Evolutionary conservation across 2,329 filamentous ascomycete species (phyloP).

Genomic region (Periconia sp.): DNA sequence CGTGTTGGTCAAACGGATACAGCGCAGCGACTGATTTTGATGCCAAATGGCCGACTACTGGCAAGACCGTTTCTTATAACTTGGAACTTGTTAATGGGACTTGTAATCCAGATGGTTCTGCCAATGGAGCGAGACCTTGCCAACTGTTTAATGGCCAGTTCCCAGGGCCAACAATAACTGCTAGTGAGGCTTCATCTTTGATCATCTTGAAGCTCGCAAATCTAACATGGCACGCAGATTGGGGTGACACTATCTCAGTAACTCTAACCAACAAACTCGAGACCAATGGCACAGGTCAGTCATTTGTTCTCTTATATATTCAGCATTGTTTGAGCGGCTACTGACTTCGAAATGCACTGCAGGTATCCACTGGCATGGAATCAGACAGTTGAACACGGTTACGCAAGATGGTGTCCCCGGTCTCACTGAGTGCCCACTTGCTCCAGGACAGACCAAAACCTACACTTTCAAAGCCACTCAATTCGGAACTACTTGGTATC

Average conservation of each 20-base stretch:
- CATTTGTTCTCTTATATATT: not conserved
- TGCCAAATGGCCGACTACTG: conserved; percentile 40
- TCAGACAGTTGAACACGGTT: conserved; percentile 49
- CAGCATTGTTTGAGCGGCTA: no score
- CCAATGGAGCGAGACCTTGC: conserved; percentile 15
- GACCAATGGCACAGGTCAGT: conserved; percentile 57
- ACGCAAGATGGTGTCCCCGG: conserved; percentile 58
- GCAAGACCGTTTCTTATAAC: conserved; percentile 37
- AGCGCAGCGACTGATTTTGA: conserved; percentile 46
- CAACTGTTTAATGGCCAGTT: conserved; percentile 25
- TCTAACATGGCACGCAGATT: conserved; percentile 15
- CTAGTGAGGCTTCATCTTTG: conserved; percentile 20
- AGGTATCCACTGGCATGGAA: conserved; percentile 62
- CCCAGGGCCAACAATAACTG: conserved; percentile 22
- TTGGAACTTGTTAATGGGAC: conserved; percentile 41
- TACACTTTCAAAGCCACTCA: conserved; percentile 26
- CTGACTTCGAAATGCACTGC: not conserved
- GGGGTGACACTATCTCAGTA: conserved; percentile 23
- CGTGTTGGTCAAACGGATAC: conserved; percentile 43
- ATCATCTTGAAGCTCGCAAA: conserved; percentile 34
- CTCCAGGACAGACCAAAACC: conserved; percentile 43
- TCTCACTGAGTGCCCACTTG: conserved; percentile 56
- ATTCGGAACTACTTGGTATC: conserved; percentile 30
- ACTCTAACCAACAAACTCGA: conserved; percentile 54
- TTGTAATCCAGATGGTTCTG: conserved; percentile 26